These are phyloP conservation scores for Punctularia strigosozonata DNA, from an alignment of 768 basidiomycete genomes.

Conservation along the genomic window DNA sequence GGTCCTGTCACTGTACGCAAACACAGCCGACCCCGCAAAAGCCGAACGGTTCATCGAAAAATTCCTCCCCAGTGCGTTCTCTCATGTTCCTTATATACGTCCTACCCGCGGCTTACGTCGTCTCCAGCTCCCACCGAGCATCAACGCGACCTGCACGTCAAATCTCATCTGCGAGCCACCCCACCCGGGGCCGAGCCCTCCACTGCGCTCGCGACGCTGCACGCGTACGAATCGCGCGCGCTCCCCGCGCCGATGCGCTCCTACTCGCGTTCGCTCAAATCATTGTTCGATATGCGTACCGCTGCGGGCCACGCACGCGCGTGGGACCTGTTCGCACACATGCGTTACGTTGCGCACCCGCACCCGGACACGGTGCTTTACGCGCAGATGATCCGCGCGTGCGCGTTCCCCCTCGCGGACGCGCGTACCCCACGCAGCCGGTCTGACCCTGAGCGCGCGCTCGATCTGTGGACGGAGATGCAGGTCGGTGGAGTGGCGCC, in stretches of 20 bases:
- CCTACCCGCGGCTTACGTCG: constrained; percentile 6
- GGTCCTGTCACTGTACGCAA: constrained; percentile 39
- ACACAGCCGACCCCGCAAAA: constrained; percentile 28
- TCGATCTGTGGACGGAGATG: constrained; percentile 94
- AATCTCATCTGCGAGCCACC: constrained; percentile 44
- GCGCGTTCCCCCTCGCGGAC: constrained; percentile 44
- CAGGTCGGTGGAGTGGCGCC: constrained; percentile 58
- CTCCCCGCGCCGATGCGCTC: constrained; percentile 59
- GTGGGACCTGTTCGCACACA: constrained; percentile 92
- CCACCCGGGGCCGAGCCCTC: constrained; percentile 39
- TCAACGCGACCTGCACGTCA: constrained; percentile 66
- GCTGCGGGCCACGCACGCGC: constrained; percentile 56
- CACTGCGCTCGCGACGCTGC: constrained; percentile 54
- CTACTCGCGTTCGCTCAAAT: constrained; percentile 58
- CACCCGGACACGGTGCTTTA: constrained; percentile 63
- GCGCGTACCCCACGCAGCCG: no score
- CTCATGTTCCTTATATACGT: not conserved
- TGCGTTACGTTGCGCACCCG: constrained; percentile 92
- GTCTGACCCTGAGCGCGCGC: constrained; percentile 83
- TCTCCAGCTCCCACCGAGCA: constrained; percentile 30
- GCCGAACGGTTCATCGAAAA: constrained; percentile 33
- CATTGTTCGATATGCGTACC: constrained; percentile 37
- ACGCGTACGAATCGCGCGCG: constrained; percentile 55
- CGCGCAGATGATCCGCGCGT: constrained; percentile 80
- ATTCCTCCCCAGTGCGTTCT: constrained; percentile 29